Base-by-base conservation (phyloP, 2,329 filamentous ascomycete genomes). In the Westerdykella sp. region DNA sequence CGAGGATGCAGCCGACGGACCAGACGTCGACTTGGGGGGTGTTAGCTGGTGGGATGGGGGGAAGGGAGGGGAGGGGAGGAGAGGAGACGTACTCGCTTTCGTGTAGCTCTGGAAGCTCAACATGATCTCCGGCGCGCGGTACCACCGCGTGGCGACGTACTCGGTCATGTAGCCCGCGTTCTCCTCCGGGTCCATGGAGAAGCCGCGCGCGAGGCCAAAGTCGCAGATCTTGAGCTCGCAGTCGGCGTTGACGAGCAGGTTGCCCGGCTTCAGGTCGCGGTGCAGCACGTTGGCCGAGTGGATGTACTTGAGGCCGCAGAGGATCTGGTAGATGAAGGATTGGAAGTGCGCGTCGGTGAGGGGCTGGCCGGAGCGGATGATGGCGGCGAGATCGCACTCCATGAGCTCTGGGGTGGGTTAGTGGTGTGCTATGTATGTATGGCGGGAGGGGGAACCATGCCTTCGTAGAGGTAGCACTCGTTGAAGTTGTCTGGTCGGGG, bases 121-220 rank as follows among this genome's bases (percentile, higher is more conserved):
- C 93, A 98, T 98, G 59, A 98, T 98, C 70, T 98, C 93, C 5
- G 93, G 93, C 3, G 93, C 93, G 71, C 93, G 85, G 70, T 98
- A 98, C 93, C 93, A 98, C 73, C 93, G 80, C 41, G 93, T 98
- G 40, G 93, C 93, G 43, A 98, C 93, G 63, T 98, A 98, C 72
- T 98, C 93, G 10, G 93, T 98, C 93, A 98, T 97, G 72, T 97
- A 98, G 16, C 93, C 93, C 14, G 93, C 93, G 66, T 97, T 97
- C 73, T 98, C 91, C 69, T 98, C 88, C 1, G 93, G 93, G 56
- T 97, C 91, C 62, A 95, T 83, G 3, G 90, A 96, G 75, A 98
- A 97, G 45, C 93, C 93, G 76, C 93, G 82, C 5, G 93, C 93
- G 45, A 98, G 78, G 59, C 93, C 93, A 64, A 98, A 98, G 72